Evolutionary conservation across 805 yeast species (phyloP), one percentile per base, ranked within the genome.

Genomic region (Spathaspora hagerdaliae): DNA sequence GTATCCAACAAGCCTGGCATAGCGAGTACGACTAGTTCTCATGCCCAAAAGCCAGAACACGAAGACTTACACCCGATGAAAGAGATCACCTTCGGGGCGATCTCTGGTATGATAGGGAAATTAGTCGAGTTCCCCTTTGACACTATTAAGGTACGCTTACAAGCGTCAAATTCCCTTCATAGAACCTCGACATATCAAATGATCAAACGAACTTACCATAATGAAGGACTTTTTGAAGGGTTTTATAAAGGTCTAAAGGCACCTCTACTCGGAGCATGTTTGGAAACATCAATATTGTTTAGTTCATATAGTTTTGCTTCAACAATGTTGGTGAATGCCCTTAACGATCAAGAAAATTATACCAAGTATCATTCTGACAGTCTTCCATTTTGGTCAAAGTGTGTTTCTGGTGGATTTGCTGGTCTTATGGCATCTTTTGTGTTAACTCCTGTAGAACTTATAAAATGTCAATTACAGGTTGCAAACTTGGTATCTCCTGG

Each of bases 91-190:
- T 69, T 60, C 43, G 83, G 83, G 10, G 80, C 82, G 2, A 54
- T 77, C 1, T 79, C 97, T 0, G 98, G 98, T 12, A 84, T 88
- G 45, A 63, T 81, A 4, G 97, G 96, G 1, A 92, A 91, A 60
- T 55, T 85, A 29, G 78, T 91, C 11, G 98, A 91, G 63, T 91
- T 83, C 56, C 98, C 98, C 0, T 89, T 91, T 53, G 98, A 91
- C 57, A 92, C 97, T 0, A 77, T 90, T 38, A 91, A 91, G 64
- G 98, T 91, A 3, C 74, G 97, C 47, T 71, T 92, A 1, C 94
- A 87, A 57, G 84, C 90, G 7, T 69, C 81, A 29, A 60, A 67
- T 4, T 49, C 55, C 7, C 75, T 36, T 15, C 29, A 78, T 0
- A 83, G 77, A 55, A 63, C 63, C 0, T 81, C 87, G 1, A 84